Evolutionary conservation across 73 alveolate genomes (phyloP), one percentile per base, ranked within the genome.

Genomic region (Uronychia setigera): DNA sequence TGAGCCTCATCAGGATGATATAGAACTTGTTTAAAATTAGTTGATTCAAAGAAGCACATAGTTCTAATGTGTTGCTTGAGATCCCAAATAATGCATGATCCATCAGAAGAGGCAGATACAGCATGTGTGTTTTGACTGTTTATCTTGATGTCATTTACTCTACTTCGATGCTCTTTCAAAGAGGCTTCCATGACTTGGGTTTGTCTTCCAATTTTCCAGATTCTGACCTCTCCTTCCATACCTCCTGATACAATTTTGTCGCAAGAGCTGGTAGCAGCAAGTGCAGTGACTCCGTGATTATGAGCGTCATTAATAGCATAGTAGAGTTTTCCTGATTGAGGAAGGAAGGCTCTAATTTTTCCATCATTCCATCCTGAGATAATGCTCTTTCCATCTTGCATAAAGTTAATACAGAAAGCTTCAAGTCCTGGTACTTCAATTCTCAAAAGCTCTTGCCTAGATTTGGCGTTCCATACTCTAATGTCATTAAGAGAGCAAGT

Each of bases 71-170:
- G 94, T 57, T 93, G 78, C 82, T 92, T 94, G 74, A 98, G 87
- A 87, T 96, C 99, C 99, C 99, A 98, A 77, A 97, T 96, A 81
- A 97, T 98, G 94, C 99, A 97, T 31, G 99, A 95, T 35, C 99
- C 99, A 87, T 98, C 99, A 29, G 99, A 96, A 13, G 98, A 88
- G 32, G 99, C 99, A 35, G 98, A 88, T 0, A 97, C 99, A 14
- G 99, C 99, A 88, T 94, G 79, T n/a, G 94, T 96, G 82, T 95
- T 94, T 60, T 87, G 83, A 74, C 86, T 93, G 82, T 91, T 94
- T 84, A 85, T 91, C 87, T 92, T 94, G 78, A 97, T 93, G 75
- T 96, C 93, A 93, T 97, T 94, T 1, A 97, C 99, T 35, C 99
- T 82, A 29, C 98, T 98, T 78, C 99, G 83, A 85, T 96, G 99